phyloP scores from a whole-genome alignment of 106 monocot species.

The Chionographis japonica region DNA sequence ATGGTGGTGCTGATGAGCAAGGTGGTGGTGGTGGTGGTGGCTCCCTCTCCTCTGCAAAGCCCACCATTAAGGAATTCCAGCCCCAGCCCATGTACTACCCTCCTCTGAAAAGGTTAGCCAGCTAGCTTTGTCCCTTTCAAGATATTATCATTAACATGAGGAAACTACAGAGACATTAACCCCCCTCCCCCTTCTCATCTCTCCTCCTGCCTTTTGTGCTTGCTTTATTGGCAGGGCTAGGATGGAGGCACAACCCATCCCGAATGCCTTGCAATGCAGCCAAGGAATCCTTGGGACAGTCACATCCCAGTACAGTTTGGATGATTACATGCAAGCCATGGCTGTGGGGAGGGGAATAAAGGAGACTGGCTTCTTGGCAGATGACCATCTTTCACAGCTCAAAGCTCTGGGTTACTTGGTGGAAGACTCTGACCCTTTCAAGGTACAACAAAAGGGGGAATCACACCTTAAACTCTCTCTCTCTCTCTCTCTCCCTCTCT shows the following conservation, averaged over 20 bases:
- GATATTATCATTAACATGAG: neutral
- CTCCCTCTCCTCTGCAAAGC: constrained; percentile 27
- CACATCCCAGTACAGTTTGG: constrained; percentile 21
- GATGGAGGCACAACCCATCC: constrained; percentile 32
- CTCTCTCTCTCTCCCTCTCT: constrained; percentile 3
- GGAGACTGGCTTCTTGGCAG: constrained; percentile 23
- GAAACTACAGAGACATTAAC: constrained; percentile 3
- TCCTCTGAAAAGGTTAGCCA: constrained; percentile 60
- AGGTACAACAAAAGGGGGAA: constrained; percentile 31
- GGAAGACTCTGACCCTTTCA: constrained; percentile 45
- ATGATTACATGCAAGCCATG: constrained; percentile 39
- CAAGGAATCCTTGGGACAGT: constrained; percentile 25
- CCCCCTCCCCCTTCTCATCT: neutral
- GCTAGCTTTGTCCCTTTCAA: neutral
- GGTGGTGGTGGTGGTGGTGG: constrained; percentile 17
- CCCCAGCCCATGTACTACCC: constrained; percentile 22
- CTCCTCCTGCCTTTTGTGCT: neutral
- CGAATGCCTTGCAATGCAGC: constrained; percentile 22
- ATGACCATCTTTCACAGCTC: constrained; percentile 20
- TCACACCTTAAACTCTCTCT: neutral
- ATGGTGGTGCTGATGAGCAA: constrained; percentile 27
- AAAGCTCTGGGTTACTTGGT: constrained; percentile 19
- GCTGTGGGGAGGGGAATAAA: constrained; percentile 31
- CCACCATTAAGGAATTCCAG: constrained; percentile 20
- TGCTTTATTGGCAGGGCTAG: constrained; percentile 24